phyloP scores from a whole-genome alignment of 2,329 filamentous ascomycete genomes.

The Neoscytalidium dimidiatum region DNA sequence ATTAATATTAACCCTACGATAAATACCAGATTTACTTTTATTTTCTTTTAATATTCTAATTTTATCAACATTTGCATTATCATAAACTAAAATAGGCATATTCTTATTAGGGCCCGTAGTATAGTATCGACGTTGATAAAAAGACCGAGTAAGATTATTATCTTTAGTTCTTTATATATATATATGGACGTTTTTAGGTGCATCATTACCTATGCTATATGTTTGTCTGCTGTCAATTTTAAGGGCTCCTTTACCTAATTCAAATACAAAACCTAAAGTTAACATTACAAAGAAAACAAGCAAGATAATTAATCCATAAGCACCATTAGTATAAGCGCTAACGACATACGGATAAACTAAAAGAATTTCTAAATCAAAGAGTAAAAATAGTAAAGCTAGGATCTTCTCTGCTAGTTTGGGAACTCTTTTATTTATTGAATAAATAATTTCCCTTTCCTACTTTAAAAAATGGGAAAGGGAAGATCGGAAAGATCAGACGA shows the following conservation, averaged over 20 bases:
- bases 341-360: constrained; percentile 32
- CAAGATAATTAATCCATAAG: constrained; percentile 32
- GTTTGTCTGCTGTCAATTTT: constrained; percentile 18
- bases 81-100: not conserved
- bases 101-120: not conserved
- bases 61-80: not conserved
- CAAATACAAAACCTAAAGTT: constrained; percentile 31
- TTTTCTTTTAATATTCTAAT: not conserved
- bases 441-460: no score
- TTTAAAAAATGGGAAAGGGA: no score
- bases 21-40: not conserved
- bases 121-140: not conserved
- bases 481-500: no score
- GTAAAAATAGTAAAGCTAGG: no score
- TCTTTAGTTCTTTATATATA: not conserved
- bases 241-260: constrained; percentile 30
- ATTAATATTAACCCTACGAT: not conserved
- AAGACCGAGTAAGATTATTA: not conserved
- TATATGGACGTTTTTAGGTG: not conserved
- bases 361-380: constrained; percentile 37
- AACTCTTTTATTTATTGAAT: no score
- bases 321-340: constrained; percentile 29
- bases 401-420: no score
- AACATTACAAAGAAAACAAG: constrained; percentile 29
- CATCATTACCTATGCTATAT: not conserved